phyloP scores from a whole-genome alignment of 352 stramenopile genomes.

The Phytophthora colocasiae region DNA sequence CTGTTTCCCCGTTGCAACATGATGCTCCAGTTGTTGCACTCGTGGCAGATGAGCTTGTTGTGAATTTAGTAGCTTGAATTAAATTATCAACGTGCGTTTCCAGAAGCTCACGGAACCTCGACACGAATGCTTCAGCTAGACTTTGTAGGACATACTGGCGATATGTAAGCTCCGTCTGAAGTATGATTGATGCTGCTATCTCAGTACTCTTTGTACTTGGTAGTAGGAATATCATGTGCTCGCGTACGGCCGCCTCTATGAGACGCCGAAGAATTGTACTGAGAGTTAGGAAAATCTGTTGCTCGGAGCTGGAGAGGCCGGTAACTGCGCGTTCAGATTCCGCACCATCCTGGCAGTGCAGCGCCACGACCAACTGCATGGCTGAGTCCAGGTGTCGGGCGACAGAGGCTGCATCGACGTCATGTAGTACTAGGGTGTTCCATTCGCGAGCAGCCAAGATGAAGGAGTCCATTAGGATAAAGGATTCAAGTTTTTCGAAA shows the following conservation, averaged over 20 bases:
- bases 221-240: constrained; percentile 66
- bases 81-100: constrained; percentile 27
- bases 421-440: constrained; percentile 51
- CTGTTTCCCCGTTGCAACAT: constrained; percentile 15
- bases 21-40: constrained; percentile 52
- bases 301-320: constrained; percentile 34
- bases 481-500: background rate
- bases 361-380: constrained; percentile 44
- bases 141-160: constrained; percentile 44
- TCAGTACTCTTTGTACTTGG: constrained; percentile 7
- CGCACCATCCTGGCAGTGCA: constrained; percentile 30
- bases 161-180: constrained; percentile 39
- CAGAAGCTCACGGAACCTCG: constrained; percentile 54
- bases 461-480: constrained; percentile 36
- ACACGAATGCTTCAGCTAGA: constrained; percentile 52
- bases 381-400: constrained; percentile 31
- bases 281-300: constrained; percentile 48
- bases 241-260: constrained; percentile 51
- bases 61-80: constrained; percentile 1
- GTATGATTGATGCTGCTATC: constrained; percentile 12
- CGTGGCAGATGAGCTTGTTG: constrained; percentile 44
- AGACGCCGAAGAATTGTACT: constrained; percentile 49
- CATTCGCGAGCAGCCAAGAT: constrained; percentile 43
- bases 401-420: constrained; percentile 34
- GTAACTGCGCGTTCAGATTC: constrained; percentile 5